phyloP scores from a whole-genome alignment of 139 green algal genomes.

The Coccomyxa sp. region DNA sequence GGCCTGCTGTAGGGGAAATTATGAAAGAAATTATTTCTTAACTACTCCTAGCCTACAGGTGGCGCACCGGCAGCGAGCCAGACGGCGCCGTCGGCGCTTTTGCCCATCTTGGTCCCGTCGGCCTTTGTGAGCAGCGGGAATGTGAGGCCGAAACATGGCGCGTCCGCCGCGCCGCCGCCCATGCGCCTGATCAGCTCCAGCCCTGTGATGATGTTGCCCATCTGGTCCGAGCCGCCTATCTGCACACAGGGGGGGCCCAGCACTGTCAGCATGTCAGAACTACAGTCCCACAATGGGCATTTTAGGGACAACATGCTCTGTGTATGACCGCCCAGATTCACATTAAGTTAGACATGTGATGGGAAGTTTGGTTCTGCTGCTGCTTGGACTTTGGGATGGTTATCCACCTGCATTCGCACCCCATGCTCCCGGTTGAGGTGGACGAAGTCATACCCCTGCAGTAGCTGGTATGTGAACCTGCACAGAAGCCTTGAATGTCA shows the following conservation, averaged over 20 bases:
- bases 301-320: too few relatives aligned
- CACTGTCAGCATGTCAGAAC: neutral
- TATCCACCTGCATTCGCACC: conserved; percentile 66
- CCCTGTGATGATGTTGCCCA: conserved; percentile 94
- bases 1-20: too few relatives aligned
- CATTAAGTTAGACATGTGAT: too few relatives aligned
- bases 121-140: conserved; percentile 87
- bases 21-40: too few relatives aligned
- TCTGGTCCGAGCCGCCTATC: conserved; percentile 94
- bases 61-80: conserved; percentile 64
- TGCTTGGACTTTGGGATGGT: neutral
- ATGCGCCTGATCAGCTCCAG: conserved; percentile 16
- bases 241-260: conserved; percentile 34
- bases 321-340: too few relatives aligned
- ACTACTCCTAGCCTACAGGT: too few relatives aligned
- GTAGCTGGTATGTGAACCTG: conserved; percentile 97
- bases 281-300: neutral
- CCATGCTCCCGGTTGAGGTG: conserved; percentile 77
- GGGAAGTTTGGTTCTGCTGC: too few relatives aligned
- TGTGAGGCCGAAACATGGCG: conserved; percentile 75
- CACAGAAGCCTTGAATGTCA: neutral
- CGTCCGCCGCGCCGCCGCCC: neutral
- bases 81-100: conserved; percentile 88
- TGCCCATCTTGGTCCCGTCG: conserved; percentile 96
- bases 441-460: conserved; percentile 98